Conservation (phyloP, 352 stramenopile species). For the Peronosclerospora sorghi region DNA sequence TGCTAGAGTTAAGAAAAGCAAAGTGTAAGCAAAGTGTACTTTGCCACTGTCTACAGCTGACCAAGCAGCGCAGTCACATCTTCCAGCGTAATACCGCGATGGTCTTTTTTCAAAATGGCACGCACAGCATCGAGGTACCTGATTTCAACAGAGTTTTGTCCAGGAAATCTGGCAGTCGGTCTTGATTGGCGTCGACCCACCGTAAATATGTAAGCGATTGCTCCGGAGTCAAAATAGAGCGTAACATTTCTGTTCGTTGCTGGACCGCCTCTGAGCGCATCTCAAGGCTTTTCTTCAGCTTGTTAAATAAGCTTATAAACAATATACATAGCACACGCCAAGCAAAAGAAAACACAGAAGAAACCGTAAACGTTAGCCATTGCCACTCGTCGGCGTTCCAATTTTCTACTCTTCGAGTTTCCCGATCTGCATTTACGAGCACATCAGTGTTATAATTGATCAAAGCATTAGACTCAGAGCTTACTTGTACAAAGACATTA, state of each 20-base stretch:
- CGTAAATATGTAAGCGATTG: slow-evolving; percentile 76
- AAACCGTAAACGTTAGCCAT: slow-evolving; percentile 23
- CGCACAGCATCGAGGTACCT: slow-evolving; percentile 46
- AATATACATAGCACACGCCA: no score
- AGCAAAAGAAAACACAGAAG: not conserved
- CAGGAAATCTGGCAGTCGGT: slow-evolving; percentile 49
- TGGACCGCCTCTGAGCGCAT: slow-evolving; percentile 67
- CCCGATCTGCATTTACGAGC: slow-evolving; percentile 28
- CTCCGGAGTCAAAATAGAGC: slow-evolving; percentile 77
- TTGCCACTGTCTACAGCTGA: slow-evolving; percentile 29
- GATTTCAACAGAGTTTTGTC: slow-evolving; percentile 49
- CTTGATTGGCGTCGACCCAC: slow-evolving; percentile 75
- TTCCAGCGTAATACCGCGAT: slow-evolving; percentile 80
- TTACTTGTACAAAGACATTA: slow-evolving; percentile 82
- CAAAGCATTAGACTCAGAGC: slow-evolving; percentile 3
- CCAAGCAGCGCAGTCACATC: slow-evolving; percentile 69
- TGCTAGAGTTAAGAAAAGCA: no score
- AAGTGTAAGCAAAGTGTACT: no score
- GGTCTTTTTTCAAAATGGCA: slow-evolving; percentile 69
- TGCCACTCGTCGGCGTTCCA: slow-evolving; percentile 64
- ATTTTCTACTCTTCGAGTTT: slow-evolving; percentile 76
- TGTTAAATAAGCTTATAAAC: slow-evolving; percentile 78
- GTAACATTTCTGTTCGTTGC: slow-evolving; percentile 65
- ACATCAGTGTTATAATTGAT: slow-evolving; percentile 1
- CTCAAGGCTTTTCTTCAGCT: slow-evolving; percentile 76